Evolutionary conservation across 139 green algal genomes (phyloP).

Genomic region (Deuterostichococcus epilithicus): DNA sequence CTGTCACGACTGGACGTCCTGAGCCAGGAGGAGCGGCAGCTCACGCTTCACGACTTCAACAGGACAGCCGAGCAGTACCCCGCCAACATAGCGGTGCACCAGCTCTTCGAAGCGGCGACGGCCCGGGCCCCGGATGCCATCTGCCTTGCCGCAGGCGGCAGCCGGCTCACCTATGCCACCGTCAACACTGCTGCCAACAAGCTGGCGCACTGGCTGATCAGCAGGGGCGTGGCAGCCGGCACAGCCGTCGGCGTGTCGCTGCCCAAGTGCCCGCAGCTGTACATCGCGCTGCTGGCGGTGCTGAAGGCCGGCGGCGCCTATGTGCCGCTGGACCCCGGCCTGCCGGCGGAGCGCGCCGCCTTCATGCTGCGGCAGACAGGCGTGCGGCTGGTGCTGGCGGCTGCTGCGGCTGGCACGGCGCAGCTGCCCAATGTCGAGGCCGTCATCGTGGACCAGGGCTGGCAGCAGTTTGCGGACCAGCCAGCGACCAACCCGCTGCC

Average conservation of each 20-base stretch:
- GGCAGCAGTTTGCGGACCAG: background rate
- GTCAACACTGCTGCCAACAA: constrained; percentile 24
- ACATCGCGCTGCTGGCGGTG: constrained; percentile 34
- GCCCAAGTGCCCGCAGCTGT: constrained; percentile 34
- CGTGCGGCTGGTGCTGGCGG: background rate
- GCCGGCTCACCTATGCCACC: constrained; percentile 15
- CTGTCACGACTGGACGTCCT: background rate
- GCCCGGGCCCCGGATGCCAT: constrained; percentile 5
- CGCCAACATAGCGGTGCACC: constrained; percentile 5
- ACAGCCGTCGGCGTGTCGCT: constrained; percentile 33
- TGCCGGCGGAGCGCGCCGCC: constrained; percentile 19
- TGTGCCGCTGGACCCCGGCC: constrained; percentile 45
- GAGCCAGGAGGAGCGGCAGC: background rate
- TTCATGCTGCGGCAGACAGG: background rate
- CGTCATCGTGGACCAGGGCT: background rate
- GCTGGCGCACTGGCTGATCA: constrained; percentile 26
- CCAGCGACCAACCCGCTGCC: background rate
- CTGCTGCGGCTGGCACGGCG: background rate
- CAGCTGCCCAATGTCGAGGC: background rate
- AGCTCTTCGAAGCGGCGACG: constrained; percentile 20
- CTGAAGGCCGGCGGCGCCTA: constrained; percentile 39
- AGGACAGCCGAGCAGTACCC: background rate
- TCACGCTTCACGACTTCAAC: background rate
- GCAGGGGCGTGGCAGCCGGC: constrained; percentile 7
- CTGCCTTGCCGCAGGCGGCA: constrained; percentile 11